phyloP scores from a whole-genome alignment of 768 basidiomycete genomes.

The Saitozyma podzolica region DNA sequence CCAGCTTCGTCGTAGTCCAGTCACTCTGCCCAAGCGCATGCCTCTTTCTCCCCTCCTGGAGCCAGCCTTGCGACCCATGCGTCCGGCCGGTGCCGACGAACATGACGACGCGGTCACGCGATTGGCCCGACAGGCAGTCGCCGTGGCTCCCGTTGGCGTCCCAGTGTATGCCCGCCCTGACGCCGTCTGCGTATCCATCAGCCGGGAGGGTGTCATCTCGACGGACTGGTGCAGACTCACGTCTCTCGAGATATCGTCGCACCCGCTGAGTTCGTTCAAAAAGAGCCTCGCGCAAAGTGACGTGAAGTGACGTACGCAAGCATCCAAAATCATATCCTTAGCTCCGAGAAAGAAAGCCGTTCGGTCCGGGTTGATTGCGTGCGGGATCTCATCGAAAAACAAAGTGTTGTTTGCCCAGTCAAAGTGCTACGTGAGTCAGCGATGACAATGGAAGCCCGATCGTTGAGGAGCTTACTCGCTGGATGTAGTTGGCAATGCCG shows the following conservation, averaged over 20 bases:
- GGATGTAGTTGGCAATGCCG: conserved; percentile 80
- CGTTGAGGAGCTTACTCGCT: conserved; percentile 55
- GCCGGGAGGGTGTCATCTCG: background rate
- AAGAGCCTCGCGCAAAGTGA: background rate
- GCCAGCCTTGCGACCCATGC: conserved; percentile 19
- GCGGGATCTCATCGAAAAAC: conserved; percentile 85
- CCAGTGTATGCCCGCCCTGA: too few relatives aligned
- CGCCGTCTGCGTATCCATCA: background rate
- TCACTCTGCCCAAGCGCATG: conserved; percentile 4
- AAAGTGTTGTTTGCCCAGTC: conserved; percentile 79
- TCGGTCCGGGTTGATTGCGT: conserved; percentile 67
- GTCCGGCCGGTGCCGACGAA: conserved; percentile 43
- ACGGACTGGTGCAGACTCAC: conserved; percentile 65
- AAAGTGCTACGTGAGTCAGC: conserved; percentile 30
- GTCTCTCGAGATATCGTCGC: conserved; percentile 69
- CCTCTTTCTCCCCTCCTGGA: background rate
- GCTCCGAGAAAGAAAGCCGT: conserved; percentile 76
- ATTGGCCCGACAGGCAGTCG: conserved; percentile 43
- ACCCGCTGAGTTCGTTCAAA: conserved; percentile 59
- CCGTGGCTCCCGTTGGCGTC: conserved; percentile 43
- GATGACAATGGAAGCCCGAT: background rate
- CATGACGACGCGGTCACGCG: conserved; percentile 38
- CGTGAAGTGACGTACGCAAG: conserved; percentile 64
- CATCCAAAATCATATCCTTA: conserved; percentile 73
- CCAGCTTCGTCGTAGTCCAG: background rate